Evolutionary conservation across 805 yeast genomes (phyloP).

Genomic region (Ogataea methanolica): DNA sequence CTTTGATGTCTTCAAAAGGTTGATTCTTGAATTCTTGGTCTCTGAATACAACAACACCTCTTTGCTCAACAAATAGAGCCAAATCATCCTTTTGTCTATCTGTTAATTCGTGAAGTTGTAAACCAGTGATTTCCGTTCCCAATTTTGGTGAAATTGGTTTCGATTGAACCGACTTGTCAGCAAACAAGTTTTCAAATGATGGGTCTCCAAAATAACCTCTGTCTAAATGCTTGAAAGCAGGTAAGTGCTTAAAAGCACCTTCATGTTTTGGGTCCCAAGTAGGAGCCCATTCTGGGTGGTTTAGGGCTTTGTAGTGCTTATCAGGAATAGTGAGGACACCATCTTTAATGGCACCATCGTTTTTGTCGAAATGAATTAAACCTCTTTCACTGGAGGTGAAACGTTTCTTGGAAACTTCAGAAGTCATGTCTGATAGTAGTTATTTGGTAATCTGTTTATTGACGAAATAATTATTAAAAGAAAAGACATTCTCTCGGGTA

Average conservation of each 20-base stretch:
- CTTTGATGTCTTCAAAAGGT: constrained; percentile 41
- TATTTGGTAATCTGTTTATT: no score
- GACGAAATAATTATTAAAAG: no score
- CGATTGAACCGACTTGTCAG: constrained; percentile 19
- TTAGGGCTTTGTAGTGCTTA: constrained; percentile 28
- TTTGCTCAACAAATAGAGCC: constrained; percentile 60
- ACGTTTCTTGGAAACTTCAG: no score
- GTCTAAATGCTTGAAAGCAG: constrained; percentile 52
- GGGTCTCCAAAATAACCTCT: constrained; percentile 64
- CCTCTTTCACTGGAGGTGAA: not conserved
- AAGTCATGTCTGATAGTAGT: no score
- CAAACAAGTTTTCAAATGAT: constrained; percentile 43
- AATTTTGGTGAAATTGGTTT: constrained; percentile 60
- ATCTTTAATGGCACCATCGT: constrained; percentile 42
- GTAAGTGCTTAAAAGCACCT: constrained; percentile 26
- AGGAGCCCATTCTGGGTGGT: constrained; percentile 56
- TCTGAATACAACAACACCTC: constrained; percentile 64
- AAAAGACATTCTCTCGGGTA: no score
- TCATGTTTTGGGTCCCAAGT: constrained; percentile 58
- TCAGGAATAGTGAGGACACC: constrained; percentile 44
- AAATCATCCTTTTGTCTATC: constrained; percentile 61
- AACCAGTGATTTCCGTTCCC: constrained; percentile 57
- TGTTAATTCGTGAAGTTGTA: constrained; percentile 52
- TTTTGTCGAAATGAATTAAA: constrained; percentile 43
- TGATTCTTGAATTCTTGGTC: constrained; percentile 58